These are phyloP conservation scores for Oemleria cerasiformis DNA, from an alignment of 306 rosid genomes.

Conservation along the genomic window DNA sequence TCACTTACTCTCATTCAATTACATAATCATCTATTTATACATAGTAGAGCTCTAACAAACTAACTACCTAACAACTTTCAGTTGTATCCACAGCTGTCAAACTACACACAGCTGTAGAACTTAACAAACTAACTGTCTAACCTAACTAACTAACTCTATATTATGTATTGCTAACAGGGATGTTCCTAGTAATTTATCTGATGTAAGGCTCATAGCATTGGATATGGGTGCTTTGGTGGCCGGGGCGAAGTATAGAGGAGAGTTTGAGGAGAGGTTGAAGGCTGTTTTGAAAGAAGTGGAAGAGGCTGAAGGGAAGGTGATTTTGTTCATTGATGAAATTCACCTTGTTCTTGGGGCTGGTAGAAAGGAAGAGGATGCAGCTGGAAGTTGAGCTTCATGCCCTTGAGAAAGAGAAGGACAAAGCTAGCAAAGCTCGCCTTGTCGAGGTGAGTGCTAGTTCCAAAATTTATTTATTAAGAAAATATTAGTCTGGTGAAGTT, in stretches of 20 bases:
- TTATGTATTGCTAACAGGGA: too few relatives aligned
- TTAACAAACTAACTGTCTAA: too few relatives aligned
- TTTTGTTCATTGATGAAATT: slow-evolving; percentile 82
- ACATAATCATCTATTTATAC: too few relatives aligned
- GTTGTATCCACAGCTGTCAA: too few relatives aligned
- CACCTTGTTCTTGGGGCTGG: slow-evolving; percentile 97
- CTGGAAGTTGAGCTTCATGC: slow-evolving; percentile 85
- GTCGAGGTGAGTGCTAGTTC: slow-evolving; percentile 51
- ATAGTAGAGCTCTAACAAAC: too few relatives aligned
- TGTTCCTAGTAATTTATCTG: slow-evolving; percentile 77
- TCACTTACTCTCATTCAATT: too few relatives aligned
- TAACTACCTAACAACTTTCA: too few relatives aligned
- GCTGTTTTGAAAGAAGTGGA: slow-evolving; percentile 90
- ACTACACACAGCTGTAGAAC: too few relatives aligned
- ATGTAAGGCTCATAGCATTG: slow-evolving; percentile 84
- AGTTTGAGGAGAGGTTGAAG: slow-evolving; percentile 82
- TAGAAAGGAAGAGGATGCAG: slow-evolving; percentile 75
- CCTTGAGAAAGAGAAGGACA: slow-evolving; percentile 83
- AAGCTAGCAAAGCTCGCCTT: slow-evolving; percentile 90
- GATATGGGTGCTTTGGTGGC: slow-evolving; percentile 96
- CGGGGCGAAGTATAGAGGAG: slow-evolving; percentile 85
- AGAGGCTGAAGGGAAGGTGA: slow-evolving; percentile 86
- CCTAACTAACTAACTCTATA: too few relatives aligned
- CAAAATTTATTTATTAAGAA: background rate
- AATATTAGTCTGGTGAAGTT: background rate